A percentile compares a stretch with the other conserved stretches of the same genome.
phyloP scores from a whole-genome alignment of 2,329 filamentous ascomycete genomes.

The Mycosphaerella sp. region DNA sequence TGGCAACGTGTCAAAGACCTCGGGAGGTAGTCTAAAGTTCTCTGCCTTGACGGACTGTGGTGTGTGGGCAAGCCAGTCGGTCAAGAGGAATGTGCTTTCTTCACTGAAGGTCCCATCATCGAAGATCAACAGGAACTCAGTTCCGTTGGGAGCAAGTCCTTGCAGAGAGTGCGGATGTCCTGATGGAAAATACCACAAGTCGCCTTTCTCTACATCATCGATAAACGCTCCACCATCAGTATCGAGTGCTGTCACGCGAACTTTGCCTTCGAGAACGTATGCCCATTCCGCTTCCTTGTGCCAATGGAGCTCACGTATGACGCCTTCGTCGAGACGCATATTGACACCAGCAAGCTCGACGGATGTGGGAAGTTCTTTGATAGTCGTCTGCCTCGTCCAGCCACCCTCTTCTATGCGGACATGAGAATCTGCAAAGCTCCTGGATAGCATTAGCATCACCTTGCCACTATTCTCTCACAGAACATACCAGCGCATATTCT shows the following conservation, averaged over 20 bases:
- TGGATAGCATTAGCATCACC: conserved; percentile 4
- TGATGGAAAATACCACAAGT: conserved; percentile 75
- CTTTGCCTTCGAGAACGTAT: conserved; percentile 60
- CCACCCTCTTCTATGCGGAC: conserved; percentile 59
- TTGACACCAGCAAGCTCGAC: conserved; percentile 71
- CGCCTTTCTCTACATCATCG: conserved; percentile 68
- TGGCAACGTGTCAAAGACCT: conserved; percentile 64
- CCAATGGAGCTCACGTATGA: conserved; percentile 73
- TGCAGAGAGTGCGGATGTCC: conserved; percentile 73
- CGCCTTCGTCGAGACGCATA: conserved; percentile 67
- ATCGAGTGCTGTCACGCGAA: conserved; percentile 67
- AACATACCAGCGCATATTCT: conserved; percentile 61
- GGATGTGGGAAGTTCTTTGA: conserved; percentile 58
- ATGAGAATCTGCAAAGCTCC: conserved; percentile 43
- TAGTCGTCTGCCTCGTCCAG: conserved; percentile 69
- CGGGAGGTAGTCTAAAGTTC: conserved; percentile 67
- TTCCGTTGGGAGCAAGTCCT: conserved; percentile 56
- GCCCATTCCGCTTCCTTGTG: conserved; percentile 77
- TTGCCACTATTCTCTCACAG: neutral
- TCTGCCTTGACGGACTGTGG: conserved; percentile 65
- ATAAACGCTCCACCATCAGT: conserved; percentile 71
- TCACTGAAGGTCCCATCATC: conserved; percentile 56
- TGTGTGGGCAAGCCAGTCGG: conserved; percentile 68
- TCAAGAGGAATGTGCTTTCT: conserved; percentile 65
- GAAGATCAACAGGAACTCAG: conserved; percentile 59